These are phyloP conservation scores for Ustilago bromivora DNA, from an alignment of 1,284 basidiomycete species.

Conservation along the genomic window DNA sequence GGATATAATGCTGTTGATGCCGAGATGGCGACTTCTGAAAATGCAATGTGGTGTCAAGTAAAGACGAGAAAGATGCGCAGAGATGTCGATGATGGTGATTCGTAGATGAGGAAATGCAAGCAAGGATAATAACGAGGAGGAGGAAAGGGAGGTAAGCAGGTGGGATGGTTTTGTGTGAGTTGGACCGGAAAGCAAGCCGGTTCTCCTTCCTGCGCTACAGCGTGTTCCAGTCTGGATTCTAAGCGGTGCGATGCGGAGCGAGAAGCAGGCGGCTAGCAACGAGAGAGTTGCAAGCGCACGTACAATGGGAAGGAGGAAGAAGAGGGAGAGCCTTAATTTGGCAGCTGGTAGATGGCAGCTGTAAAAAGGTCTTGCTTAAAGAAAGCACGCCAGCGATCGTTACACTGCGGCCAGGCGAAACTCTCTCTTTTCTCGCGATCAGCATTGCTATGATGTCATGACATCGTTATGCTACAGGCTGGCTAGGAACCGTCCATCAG, in stretches of 20 bases:
- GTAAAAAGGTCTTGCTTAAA: not conserved
- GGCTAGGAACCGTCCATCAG: not conserved
- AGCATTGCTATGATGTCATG: not conserved
- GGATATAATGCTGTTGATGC: not conserved
- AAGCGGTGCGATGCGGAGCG: not conserved
- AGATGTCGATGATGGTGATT: slow-evolving; percentile 4
- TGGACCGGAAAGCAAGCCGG: too few species aligned
- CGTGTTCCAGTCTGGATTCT: too few species aligned
- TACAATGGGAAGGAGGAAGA: not conserved
- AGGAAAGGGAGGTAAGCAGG: too few species aligned
- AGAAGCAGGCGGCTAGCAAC: not conserved
- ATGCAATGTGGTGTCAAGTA: not conserved
- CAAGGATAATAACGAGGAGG: not conserved
- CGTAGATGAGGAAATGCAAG: not conserved
- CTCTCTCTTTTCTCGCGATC: not conserved
- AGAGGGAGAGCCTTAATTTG: slow-evolving; percentile 4
- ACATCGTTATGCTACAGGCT: not conserved
- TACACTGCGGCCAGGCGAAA: not conserved
- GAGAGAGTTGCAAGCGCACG: not conserved
- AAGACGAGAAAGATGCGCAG: not conserved
- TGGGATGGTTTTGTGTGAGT: too few species aligned
- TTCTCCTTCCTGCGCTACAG: too few species aligned
- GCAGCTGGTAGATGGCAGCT: slow-evolving; percentile 3
- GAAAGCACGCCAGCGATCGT: not conserved
- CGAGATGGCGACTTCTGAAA: not conserved